phyloP scores from a whole-genome alignment of 1,284 basidiomycete species.

The Xanthoconium separans region DNA sequence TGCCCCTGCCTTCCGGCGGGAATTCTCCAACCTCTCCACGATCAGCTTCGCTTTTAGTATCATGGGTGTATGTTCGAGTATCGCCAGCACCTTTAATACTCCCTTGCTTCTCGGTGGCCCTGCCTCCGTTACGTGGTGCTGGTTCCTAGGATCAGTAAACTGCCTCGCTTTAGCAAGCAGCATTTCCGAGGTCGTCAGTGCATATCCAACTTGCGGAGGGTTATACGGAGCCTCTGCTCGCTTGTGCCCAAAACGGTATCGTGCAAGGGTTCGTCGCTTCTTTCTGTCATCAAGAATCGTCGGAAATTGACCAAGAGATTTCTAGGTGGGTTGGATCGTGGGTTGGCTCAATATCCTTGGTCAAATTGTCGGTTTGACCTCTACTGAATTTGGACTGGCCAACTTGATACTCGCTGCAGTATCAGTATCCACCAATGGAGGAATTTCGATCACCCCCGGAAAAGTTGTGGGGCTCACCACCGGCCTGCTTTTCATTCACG shows the following conservation, averaged over 20 bases:
- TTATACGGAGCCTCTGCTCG: conserved; percentile 77
- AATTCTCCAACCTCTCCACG: conserved; percentile 79
- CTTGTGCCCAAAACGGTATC: conserved; percentile 65
- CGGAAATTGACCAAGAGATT: background rate
- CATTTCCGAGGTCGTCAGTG: conserved; percentile 77
- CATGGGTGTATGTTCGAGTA: conserved; percentile 72
- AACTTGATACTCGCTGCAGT: conserved; percentile 88
- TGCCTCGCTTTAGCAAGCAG: conserved; percentile 76
- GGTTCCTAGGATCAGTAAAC: conserved; percentile 75
- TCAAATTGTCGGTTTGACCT: conserved; percentile 81
- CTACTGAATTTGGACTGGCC: conserved; percentile 86
- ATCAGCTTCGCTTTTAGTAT: conserved; percentile 34
- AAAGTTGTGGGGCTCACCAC: conserved; percentile 77
- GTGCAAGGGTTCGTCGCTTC: conserved; percentile 47
- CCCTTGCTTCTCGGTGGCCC: conserved; percentile 77
- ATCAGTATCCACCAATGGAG: conserved; percentile 19
- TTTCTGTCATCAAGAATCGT: conserved; percentile 5
- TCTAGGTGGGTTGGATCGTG: conserved; percentile 65
- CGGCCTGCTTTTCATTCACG: conserved; percentile 73
- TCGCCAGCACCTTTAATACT: conserved; percentile 81
- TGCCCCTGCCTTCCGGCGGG: conserved; percentile 75
- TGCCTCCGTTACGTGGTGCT: conserved; percentile 81
- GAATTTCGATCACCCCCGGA: conserved; percentile 35
- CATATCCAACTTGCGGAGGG: conserved; percentile 83
- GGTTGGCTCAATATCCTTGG: conserved; percentile 89